These are phyloP conservation scores for Pseudoscleropodium purum DNA, from an alignment of 225 moss, liverwort and hornwort genomes.

Conservation along the genomic window DNA sequence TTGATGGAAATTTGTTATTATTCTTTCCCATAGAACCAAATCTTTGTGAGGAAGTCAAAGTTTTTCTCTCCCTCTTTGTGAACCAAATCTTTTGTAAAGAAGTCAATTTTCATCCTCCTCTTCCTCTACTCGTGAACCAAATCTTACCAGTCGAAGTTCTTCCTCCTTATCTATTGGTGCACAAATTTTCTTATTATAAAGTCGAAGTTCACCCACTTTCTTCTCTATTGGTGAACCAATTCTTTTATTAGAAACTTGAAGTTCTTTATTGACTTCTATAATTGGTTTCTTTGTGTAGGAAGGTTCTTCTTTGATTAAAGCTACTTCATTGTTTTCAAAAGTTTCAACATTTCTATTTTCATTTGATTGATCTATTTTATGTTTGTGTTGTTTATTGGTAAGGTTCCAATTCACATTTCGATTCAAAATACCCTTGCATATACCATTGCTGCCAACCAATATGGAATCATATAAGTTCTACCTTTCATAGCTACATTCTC, in stretches of 20 bases:
- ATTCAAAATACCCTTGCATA: neutral
- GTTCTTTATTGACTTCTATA: neutral
- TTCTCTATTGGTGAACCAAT: neutral
- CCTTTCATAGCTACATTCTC: neutral
- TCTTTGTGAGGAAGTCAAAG: neutral
- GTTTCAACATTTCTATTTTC: too few relatives aligned
- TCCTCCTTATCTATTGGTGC: neutral
- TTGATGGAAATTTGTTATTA: neutral
- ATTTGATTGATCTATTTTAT: neutral
- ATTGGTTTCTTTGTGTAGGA: neutral
- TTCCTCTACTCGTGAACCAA: neutral
- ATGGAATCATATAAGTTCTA: neutral
- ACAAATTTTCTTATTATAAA: neutral
- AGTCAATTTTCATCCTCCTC: neutral
- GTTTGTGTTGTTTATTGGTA: too few relatives aligned
- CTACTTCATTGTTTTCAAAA: neutral
- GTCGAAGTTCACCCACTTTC: neutral
- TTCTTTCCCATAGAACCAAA: too few relatives aligned
- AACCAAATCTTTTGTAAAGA: neutral
- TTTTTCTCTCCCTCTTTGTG: neutral
- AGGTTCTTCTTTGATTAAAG: neutral
- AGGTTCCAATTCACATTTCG: neutral
- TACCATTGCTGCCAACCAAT: neutral
- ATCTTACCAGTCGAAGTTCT: neutral
- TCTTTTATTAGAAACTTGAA: neutral